Base-by-base conservation (phyloP, 1,139 yeast species). In the Geotrichum fermentans region DNA sequence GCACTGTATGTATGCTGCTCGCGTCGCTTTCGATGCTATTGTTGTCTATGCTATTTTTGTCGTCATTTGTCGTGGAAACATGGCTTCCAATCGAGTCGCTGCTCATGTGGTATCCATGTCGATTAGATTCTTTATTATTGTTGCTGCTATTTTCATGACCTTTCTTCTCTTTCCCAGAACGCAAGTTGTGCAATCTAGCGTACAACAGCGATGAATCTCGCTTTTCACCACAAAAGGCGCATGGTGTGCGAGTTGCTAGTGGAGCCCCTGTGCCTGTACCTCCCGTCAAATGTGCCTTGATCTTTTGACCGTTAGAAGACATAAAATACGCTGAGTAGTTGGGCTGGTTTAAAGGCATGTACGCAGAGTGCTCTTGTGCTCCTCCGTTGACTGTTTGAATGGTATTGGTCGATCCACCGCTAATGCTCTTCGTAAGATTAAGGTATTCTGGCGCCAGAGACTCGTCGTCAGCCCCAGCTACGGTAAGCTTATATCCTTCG, bases 181-280 rank as follows among this genome's bases (percentile, higher is more conserved):
- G 83, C 61, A 89, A 70, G 48, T 77, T 76, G 65, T 89, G 86
- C 57, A 87, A 68, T 55, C 97, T 75, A 3, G 90, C 83, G 65
- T 86, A 90, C 56, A 83, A 85, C 54, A 86, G 71, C 52, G 79
- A 75, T 58, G 80, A 86, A 59, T 77, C 76, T 54, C 94, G 74
- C 14, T 69, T 62, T 64, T 89, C 96, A 8, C 89, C 92, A 69
- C 97, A 90, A 45, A 89, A 72, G 7, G 89, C 75, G 67, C 97
- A 90, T 3, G 88, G 79, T 2, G 80, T 79, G 49, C 75, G 71
- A 17, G 82, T 76, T 0, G 96, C 95, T 39, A 86, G 82, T 0
- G 95, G 95, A 1, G 79, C 77, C 5, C 77, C 70, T 45, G 68
- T 64, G 4, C 63, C 57, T 3, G 28, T 35, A 11, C 37, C 20